Evolutionary conservation across 1,139 yeast species (phyloP).

Genomic region (Zhuliangozyma blackwelliae): DNA sequence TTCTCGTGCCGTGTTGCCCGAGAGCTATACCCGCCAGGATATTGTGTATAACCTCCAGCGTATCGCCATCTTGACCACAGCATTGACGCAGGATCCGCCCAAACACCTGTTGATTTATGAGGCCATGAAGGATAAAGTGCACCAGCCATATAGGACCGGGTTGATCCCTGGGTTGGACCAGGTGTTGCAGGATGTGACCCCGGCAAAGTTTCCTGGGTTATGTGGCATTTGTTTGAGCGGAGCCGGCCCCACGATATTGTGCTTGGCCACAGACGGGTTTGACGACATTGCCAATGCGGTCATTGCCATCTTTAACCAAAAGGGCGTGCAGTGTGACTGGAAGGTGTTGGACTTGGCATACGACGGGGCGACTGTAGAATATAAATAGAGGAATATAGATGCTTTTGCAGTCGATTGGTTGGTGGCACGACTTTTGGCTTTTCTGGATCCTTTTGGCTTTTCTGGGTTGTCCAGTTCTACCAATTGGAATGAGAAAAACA

Average conservation of each 20-base stretch:
- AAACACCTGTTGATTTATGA: conserved; percentile 79
- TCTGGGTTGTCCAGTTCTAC: too few relatives aligned
- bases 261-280: conserved; percentile 84
- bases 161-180: conserved; percentile 88
- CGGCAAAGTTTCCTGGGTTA: conserved; percentile 75
- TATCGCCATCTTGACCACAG: conserved; percentile 53
- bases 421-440: too few relatives aligned
- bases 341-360: conserved; percentile 78
- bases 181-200: conserved; percentile 77
- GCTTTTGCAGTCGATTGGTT: too few relatives aligned
- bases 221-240: conserved; percentile 95
- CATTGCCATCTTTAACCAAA: conserved; percentile 60
- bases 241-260: conserved; percentile 96
- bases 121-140: conserved; percentile 95
- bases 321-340: conserved; percentile 74
- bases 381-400: background rate
- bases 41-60: conserved; percentile 77
- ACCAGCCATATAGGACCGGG: conserved; percentile 90
- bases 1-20: conserved; percentile 85
- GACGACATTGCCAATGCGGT: conserved; percentile 81
- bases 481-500: too few relatives aligned
- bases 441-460: too few relatives aligned
- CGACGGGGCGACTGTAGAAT: conserved; percentile 67
- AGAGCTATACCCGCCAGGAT: conserved; percentile 73
- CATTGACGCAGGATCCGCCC: conserved; percentile 79